These are phyloP conservation scores for Citrus sinensis DNA, from an alignment of 345 rosid species.

Conservation along the genomic window DNA sequence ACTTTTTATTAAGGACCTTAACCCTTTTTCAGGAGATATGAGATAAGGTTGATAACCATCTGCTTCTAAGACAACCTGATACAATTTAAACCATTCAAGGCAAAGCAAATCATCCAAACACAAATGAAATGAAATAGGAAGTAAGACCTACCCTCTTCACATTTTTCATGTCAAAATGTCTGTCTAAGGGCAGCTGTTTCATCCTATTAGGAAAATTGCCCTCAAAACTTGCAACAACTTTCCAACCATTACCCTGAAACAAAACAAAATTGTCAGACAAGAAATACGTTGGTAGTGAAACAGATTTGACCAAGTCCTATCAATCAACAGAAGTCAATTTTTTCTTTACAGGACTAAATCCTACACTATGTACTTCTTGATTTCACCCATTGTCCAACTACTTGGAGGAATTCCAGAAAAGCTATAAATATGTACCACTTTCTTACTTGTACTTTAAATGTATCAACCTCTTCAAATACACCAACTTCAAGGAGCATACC, in stretches of 20 bases:
- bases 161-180: constrained; percentile 88
- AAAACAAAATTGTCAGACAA: constrained; percentile 7
- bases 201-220: constrained; percentile 91
- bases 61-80: constrained; percentile 90
- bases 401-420: neutral
- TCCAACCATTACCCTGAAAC: constrained; percentile 97
- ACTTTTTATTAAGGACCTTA: constrained; percentile 91
- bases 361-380: neutral
- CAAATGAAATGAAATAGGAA: constrained; percentile 13
- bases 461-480: neutral
- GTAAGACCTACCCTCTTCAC: constrained; percentile 76
- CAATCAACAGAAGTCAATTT: neutral
- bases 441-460: neutral
- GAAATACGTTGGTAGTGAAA: neutral
- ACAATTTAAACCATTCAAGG: constrained; percentile 13
- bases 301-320: neutral
- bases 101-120: constrained; percentile 7
- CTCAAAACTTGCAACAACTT: constrained; percentile 96
- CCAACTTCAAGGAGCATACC: too few relatives aligned
- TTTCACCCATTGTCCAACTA: neutral
- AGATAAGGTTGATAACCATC: constrained; percentile 99
- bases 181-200: constrained; percentile 95
- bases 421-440: neutral
- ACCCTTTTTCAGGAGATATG: constrained; percentile 98
- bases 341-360: neutral